phyloP scores from a whole-genome alignment of 2,329 filamentous ascomycete genomes.

The Fusarium heterosporum region DNA sequence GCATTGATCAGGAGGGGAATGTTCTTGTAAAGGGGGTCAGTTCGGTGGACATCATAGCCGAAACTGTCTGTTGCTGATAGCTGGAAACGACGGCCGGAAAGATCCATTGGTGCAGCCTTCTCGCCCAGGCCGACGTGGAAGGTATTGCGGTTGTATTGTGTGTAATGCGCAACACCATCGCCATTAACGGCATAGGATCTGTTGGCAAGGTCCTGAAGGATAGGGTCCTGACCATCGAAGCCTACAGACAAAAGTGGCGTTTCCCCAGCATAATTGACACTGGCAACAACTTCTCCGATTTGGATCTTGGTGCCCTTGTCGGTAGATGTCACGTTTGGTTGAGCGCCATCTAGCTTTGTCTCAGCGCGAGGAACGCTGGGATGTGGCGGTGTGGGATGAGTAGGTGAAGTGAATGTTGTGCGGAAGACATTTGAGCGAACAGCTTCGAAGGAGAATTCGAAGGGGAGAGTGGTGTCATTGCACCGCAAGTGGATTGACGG shows the following conservation, averaged over 20 bases:
- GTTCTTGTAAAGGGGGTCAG: slow-evolving; percentile 81
- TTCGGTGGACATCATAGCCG: slow-evolving; percentile 77
- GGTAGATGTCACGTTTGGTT: slow-evolving; percentile 49
- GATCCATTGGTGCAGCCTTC: slow-evolving; percentile 78
- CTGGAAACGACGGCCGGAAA: slow-evolving; percentile 73
- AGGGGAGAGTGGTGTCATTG: slow-evolving; percentile 51
- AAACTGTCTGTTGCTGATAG: slow-evolving; percentile 78
- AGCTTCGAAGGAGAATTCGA: slow-evolving; percentile 72
- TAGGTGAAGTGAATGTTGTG: slow-evolving; percentile 72
- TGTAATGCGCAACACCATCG: slow-evolving; percentile 73
- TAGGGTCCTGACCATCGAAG: slow-evolving; percentile 60
- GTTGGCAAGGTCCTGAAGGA: slow-evolving; percentile 72
- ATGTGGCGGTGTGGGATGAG: slow-evolving; percentile 73
- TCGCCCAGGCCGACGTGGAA: slow-evolving; percentile 79
- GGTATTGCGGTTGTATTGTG: slow-evolving; percentile 69
- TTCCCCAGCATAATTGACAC: slow-evolving; percentile 66
- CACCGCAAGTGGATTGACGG: slow-evolving; percentile 41
- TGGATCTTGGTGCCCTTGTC: slow-evolving; percentile 57
- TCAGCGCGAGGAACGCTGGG: slow-evolving; percentile 66
- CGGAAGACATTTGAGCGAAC: slow-evolving; percentile 73
- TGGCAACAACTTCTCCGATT: slow-evolving; percentile 63
- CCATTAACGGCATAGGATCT: slow-evolving; percentile 75
- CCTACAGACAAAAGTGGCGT: slow-evolving; percentile 68
- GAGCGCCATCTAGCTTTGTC: slow-evolving; percentile 48
- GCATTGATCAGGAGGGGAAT: slow-evolving; percentile 79